phyloP scores from a whole-genome alignment of 108 stramenopile genomes.

The Fragilariopsis cylindrus region DNA sequence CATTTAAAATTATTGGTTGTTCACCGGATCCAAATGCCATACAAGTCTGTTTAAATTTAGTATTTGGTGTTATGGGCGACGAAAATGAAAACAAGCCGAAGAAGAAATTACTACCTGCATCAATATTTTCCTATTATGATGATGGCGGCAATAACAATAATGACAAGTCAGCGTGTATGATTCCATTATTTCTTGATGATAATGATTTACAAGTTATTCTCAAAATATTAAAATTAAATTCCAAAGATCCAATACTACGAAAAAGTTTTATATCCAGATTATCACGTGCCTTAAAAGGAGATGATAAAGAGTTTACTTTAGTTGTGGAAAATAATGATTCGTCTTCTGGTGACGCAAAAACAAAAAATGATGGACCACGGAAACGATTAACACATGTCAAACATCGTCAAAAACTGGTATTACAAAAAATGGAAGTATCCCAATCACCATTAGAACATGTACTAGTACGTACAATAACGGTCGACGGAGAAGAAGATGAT shows the following conservation, averaged over 20 bases:
- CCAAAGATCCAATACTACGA: neutral
- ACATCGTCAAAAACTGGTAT: neutral
- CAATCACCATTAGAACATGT: neutral
- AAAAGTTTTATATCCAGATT: neutral
- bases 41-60: neutral
- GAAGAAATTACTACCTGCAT: neutral
- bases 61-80: slow-evolving; percentile 2
- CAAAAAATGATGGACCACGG: neutral
- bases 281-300: neutral
- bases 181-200: neutral
- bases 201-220: neutral
- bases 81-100: neutral
- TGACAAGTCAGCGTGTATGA: neutral
- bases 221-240: neutral
- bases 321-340: neutral
- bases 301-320: neutral
- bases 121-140: neutral
- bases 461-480: neutral
- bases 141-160: neutral
- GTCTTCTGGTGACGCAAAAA: neutral
- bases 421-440: slow-evolving; percentile 27
- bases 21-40: slow-evolving; percentile 26
- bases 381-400: slow-evolving; percentile 23
- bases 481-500: neutral
- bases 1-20: slow-evolving; percentile 9